Base-by-base conservation (phyloP, 208 protist genomes). In the Trypanosoma melophagium region DNA sequence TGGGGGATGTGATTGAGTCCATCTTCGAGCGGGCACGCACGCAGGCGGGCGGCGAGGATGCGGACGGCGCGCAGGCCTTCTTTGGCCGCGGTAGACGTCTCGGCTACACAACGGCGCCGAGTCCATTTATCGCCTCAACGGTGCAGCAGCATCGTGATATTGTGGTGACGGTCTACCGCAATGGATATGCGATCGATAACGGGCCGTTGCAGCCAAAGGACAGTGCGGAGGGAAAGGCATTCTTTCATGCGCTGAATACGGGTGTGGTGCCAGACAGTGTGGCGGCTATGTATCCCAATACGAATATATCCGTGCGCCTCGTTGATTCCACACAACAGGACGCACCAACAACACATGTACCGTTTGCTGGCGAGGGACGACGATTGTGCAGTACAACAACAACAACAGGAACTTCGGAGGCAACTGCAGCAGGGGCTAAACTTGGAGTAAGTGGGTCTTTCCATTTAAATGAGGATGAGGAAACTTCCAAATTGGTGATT, bases 61-160 rank as follows among this genome's bases (percentile, higher is more conserved):
- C 25, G 7, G 75, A 54, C 10, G 59, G 51, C 3, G 41, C 58
- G n/a, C 77, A 80, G 28, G 82, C 80, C 38, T 95, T 95, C 60
- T 88, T 79, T 67, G 90, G 90, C 2, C 63, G 74, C 10, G 87
- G 87, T 0, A 78, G 86, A 19, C 90, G 90, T 0, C 77, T 95
- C 22, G 90, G 90, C 25, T 84, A 91, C 80, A 92, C 86, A 1
- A 65, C 77, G 9, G 61, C 79, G 19, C 74, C 63, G 1, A 95
- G 87, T 58, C 90, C 87, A 0, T 79, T 80, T 40, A 86, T 95
- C 53, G 77, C 83, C 38, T 63, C 86, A 24, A 77, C 81, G 7
- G 55, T 84, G 16, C 76, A 71, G 0, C 79, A 83, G 24, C 66
- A 81, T 57, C 85, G 84, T 10, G 74, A 69, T 1, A 76, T 87